Evolutionary conservation across 805 yeast genomes (phyloP), one percentile per base, ranked within the genome.

Genomic region (Sugiyamaella lignohabitans): DNA sequence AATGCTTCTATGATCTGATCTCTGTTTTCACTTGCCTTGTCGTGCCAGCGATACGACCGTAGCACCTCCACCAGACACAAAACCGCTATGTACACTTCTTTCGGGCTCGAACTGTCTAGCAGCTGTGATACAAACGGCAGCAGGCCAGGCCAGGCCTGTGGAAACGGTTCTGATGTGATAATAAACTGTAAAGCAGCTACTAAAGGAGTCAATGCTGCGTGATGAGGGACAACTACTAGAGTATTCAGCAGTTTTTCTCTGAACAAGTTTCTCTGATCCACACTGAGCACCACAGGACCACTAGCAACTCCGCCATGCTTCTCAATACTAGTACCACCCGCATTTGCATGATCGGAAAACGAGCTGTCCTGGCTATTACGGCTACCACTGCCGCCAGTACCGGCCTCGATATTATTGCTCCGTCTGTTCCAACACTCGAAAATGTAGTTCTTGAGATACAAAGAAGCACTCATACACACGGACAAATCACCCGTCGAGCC

Each of bases 381-480:
- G n/a, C n/a, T n/a, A n/a, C n/a, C n/a, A n/a, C n/a, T n/a, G n/a
- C n/a, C n/a, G n/a, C n/a, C n/a, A n/a, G n/a, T n/a, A 6, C 30
- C 30, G 10, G 10, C 30, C 8, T 35, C 49, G 16, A 18, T 27
- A n/a, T n/a, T n/a, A n/a, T n/a, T n/a, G n/a, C n/a, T n/a, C n/a
- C n/a, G n/a, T 6, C n/a, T 34, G 14, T 38, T 34, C 48, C 48
- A 45, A 5, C 29, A 14, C 19, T 37, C 36, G 2, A 34, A 11
- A 22, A 45, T 32, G 20, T 78, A 71, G 62, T 89, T 88, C 63
- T 89, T 89, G 62, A 87, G 78, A 63, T 77, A 86, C 3, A 89
- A 80, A 0, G 91, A 87, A 2, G 93, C 82, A 11, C 79, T 75
- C 43, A 83, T 71, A 24, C 72, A 74, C 1, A 64, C 64, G 2